These are phyloP conservation scores for Aspergillus flavus DNA, from an alignment of 2,329 filamentous ascomycete genomes.

Conservation along the genomic window DNA sequence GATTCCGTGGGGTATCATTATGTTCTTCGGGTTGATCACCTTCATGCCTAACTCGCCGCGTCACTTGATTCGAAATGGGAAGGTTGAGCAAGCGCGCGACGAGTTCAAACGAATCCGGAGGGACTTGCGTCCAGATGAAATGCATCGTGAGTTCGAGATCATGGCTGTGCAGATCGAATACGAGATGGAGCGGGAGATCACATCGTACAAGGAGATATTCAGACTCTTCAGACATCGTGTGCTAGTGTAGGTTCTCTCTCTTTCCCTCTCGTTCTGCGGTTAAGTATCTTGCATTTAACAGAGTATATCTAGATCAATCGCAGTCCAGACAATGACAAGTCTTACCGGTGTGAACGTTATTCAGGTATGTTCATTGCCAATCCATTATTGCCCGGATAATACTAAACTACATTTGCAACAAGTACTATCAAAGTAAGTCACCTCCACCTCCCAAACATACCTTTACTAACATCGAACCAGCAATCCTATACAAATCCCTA, in stretches of 20 bases:
- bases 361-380: conserved; percentile 35
- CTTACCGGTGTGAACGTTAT: conserved; percentile 62
- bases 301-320: conserved; percentile 46
- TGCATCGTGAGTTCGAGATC: conserved; percentile 55
- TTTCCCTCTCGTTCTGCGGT: neutral
- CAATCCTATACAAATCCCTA: conserved; percentile 58
- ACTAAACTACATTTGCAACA: neutral
- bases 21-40: conserved; percentile 56
- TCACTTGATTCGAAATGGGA: conserved; percentile 55
- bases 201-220: conserved; percentile 56
- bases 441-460: conserved; percentile 1
- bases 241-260: conserved; percentile 44
- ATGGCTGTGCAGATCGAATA: conserved; percentile 60
- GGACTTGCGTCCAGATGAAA: conserved; percentile 48
- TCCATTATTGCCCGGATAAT: neutral
- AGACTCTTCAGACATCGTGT: conserved; percentile 55
- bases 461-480: conserved; percentile 42
- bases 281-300: conserved; percentile 9
- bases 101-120: conserved; percentile 54
- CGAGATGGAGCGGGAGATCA: conserved; percentile 60
- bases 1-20: conserved; percentile 58
- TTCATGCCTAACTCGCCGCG: conserved; percentile 61
- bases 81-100: conserved; percentile 50
- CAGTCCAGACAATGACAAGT: conserved; percentile 61
- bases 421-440: conserved; percentile 37